Base-by-base conservation (phyloP, 495 filamentous ascomycete species). In the Neurospora sp. region DNA sequence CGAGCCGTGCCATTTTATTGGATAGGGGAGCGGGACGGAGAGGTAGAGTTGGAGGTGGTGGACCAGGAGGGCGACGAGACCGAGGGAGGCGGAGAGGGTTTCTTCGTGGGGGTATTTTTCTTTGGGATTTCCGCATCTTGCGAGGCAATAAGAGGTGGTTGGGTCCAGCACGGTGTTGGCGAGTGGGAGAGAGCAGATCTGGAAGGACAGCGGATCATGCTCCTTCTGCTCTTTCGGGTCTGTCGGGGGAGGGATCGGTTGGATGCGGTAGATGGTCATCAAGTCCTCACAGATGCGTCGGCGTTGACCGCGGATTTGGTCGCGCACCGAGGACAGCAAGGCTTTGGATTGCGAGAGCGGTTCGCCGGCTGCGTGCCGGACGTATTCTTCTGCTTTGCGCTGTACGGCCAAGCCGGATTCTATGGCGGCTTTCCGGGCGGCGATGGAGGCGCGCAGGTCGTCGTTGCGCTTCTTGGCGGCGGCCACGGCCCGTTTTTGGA, bases 281-380 rank as follows among this genome's bases (percentile, higher is more conserved):
- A 98, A 84, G 75, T 97, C 94, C 77, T 94, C 91, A 76, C 92
- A 92, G 70, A 98, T 92, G 22, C 96, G 89, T 8, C 94, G 88
- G 39, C 93, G 89, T 81, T 99, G 96, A 35, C 91, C 92, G 75
- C 88, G 89, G 45, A 91, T 88, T 20, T 89, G 89, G 44, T 90
- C 85, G 47, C 83, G 85, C 16, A 87, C 90, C 20, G 86, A 77
- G 10, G 83, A 80, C 20, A 90, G 81, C 10, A 91, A 79, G n/a
- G 82, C 78, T 18, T 81, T 81, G 70, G 86, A 89, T 10, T 86
- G 80, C 0, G 82, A 75, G 69, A 96, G 83, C 71, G 91, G 90
- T 53, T 86, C 84, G 14, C 27, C 53, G 65, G 87, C 84, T 7
- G 89, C 89, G 73, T 85, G 80, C 16, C 75, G 74, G 10, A 90